Evolutionary conservation across 768 basidiomycete genomes (phyloP), one percentile per base, ranked within the genome.

Genomic region (Mycena vulgaris): DNA sequence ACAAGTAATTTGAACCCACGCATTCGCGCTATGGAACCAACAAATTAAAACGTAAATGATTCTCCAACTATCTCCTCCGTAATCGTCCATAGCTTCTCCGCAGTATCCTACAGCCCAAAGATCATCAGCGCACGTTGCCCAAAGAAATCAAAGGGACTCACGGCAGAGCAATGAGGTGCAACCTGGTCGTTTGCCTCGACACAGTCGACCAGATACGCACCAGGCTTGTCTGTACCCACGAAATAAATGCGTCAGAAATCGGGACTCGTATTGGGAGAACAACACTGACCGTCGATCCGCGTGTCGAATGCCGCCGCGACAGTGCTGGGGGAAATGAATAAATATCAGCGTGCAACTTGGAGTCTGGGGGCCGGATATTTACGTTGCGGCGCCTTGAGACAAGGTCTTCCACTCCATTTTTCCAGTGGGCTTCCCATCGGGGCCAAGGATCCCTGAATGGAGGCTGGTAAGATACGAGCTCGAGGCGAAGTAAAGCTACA

Each of bases 321-420:
- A 21, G 71, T 72, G 5, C 71, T 68, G 14, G 4, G 17, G 27
- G 2, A 55, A n/a, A 30, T 11, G 30, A 39, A 17, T 33, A 5
- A 48, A 27, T 10, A 45, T n/a, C 42, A 3, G 19, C 21, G 2
- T 10, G 21, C 13, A 27, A n/a, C 3, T 52, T 7, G 49, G 35
- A 55, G 17, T 14, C 8, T 6, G 8, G 19, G 16, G 13, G 40
- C 27, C 10, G 4, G 17, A 14, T 19, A 59, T 49, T 63, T 30
- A 72, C 71, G 71, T 72, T 33, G 71, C 71, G 5, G 66, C 71
- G 1, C 71, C 71, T 49, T 72, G 55, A 19, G 66, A 14, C 21
- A 57, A 45, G 27, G 66, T 68, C 30, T 68, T 72, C 30, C 42
- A 72, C 5, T 3, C 6, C 16, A 47, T 13, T 27, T 53, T 31